Evolutionary conservation across 116 monocot genomes (phyloP).

Genomic region (Trichopus zeylanicus): DNA sequence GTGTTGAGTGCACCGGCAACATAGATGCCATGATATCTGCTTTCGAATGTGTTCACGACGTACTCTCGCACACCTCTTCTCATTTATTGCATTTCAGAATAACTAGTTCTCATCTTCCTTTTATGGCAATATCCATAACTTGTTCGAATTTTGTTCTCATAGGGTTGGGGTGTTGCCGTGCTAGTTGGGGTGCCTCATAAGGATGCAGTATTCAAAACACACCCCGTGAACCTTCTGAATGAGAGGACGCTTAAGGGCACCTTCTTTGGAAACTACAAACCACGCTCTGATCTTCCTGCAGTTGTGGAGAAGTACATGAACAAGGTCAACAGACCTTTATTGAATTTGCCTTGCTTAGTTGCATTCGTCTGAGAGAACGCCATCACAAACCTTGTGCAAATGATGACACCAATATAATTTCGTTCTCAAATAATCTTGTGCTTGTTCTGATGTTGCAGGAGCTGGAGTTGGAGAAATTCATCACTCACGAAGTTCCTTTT

Average conservation of each 20-base stretch:
- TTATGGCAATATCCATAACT: neutral
- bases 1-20: constrained; percentile 47
- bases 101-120: neutral
- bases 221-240: constrained; percentile 64
- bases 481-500: constrained; percentile 18
- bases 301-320: constrained; percentile 85
- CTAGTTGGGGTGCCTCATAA: constrained; percentile 72
- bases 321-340: constrained; percentile 22
- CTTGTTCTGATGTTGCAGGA: constrained; percentile 11
- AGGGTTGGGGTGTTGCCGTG: constrained; percentile 92
- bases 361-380: too few species aligned
- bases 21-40: constrained; percentile 63
- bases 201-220: constrained; percentile 68
- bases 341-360: too few species aligned
- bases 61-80: constrained; percentile 8
- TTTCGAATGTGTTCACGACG: constrained; percentile 79
- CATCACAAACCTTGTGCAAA: too few species aligned
- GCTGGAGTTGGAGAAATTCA: constrained; percentile 27
- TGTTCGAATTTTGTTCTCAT: neutral
- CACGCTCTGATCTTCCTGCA: constrained; percentile 58
- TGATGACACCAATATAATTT: too few species aligned
- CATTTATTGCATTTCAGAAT: neutral
- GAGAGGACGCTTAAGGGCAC: constrained; percentile 91
- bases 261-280: constrained; percentile 95
- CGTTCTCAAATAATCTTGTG: neutral